These are phyloP conservation scores for Suillus sp. DNA, from an alignment of 768 basidiomycete species.

Conservation along the genomic window DNA sequence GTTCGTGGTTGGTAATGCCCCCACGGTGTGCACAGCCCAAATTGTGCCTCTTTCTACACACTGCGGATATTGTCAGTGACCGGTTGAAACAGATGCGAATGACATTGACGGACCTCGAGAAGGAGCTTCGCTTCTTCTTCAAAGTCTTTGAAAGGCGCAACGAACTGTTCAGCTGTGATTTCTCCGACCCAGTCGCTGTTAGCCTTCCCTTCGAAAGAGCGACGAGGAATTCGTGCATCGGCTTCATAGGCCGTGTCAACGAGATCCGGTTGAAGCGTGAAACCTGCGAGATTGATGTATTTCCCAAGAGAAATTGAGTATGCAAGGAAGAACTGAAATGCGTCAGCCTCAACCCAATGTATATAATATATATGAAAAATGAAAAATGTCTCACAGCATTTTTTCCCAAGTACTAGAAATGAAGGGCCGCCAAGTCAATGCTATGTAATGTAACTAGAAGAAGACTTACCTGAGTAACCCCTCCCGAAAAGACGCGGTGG, in stretches of 20 bases:
- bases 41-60: constrained; percentile 52
- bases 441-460: background rate
- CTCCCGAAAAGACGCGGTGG: constrained; percentile 47
- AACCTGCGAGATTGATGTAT: constrained; percentile 65
- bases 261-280: constrained; percentile 50
- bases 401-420: constrained; percentile 57
- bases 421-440: constrained; percentile 1
- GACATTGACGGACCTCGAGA: constrained; percentile 48
- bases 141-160: constrained; percentile 49
- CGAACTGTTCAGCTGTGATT: constrained; percentile 47
- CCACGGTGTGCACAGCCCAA: constrained; percentile 67
- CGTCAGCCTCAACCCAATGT: background rate
- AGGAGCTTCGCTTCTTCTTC: constrained; percentile 62
- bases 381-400: constrained; percentile 39
- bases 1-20: constrained; percentile 51
- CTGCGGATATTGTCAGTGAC: constrained; percentile 33
- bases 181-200: constrained; percentile 54
- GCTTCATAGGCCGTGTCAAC: constrained; percentile 46
- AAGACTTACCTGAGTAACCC: constrained; percentile 48
- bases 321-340: constrained; percentile 54
- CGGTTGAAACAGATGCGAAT: background rate
- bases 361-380: background rate
- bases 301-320: constrained; percentile 63
- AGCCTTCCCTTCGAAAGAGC: constrained; percentile 20
- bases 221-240: constrained; percentile 18